Base-by-base conservation (phyloP, 2,329 filamentous ascomycete genomes). In the Annulohypoxylon truncatum region DNA sequence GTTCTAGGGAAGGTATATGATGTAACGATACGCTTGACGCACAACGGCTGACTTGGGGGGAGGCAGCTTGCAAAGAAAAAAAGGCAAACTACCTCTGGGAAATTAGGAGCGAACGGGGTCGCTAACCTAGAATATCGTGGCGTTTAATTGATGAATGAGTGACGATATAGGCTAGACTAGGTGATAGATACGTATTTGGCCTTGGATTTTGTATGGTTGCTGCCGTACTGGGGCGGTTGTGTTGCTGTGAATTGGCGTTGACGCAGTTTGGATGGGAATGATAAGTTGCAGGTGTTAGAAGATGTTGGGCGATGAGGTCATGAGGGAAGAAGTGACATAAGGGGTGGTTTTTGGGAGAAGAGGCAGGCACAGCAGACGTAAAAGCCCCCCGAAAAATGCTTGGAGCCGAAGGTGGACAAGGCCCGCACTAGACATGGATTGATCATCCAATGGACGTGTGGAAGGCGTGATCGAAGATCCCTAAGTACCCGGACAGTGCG, bases 241-340 rank as follows among this genome's bases (percentile, higher is more conserved):
- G 53, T 52, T 46, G 61, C 28, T 65, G 54, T 56, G 48, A 57
- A 47, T 54, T 61, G 55, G 52, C 33, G 31, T 63, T 66, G 66
- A 68, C 59, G 66, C 66, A 69, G 56, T 51, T 51, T 64, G 52
- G 60, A 54, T 71, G 64, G 66, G 66, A 63, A 57, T 65, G 64
- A 73, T 72, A 75, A 71, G 62, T 77, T 73, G 72, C 58, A 62
- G 64, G 61, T 68, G 61, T 65, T 40, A 64, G 61, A 51, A 68
- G 59, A 68, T 60, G 67, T 66, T 62, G 72, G 72, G 72, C 76
- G 76, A 78, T 78, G 76, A 78, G 76, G 76, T 78, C 76, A 78
- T 78, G 76, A 78, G 75, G 71, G 73, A 77, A 77, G 75, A 78
- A 78, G 76, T 78, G 76, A 78, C 76, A 78, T 78, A 78, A 78